Evolutionary conservation across 1,284 basidiomycete genomes (phyloP).

Genomic region (Naganishia albida): DNA sequence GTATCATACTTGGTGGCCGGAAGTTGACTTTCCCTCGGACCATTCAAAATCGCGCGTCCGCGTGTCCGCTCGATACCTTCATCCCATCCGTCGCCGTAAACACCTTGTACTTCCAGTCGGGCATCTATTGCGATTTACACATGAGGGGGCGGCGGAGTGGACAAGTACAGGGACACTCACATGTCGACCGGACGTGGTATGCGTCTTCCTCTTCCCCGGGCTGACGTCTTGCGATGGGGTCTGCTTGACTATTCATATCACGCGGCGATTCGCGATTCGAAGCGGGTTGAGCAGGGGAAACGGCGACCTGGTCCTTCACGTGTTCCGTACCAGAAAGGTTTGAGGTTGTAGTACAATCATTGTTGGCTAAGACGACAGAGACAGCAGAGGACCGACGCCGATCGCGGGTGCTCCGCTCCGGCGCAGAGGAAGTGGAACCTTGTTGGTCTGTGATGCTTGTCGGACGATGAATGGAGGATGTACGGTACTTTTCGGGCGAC

Average conservation of each 20-base stretch:
- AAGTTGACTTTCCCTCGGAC: constrained; percentile 58
- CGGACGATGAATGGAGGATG: not conserved
- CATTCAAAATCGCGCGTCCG: constrained; percentile 61
- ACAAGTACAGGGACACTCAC: constrained; percentile 39
- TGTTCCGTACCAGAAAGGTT: no score
- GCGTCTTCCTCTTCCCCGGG: constrained; percentile 74
- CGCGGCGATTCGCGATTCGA: no score
- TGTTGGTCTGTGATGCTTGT: not conserved
- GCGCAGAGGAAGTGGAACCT: not conserved
- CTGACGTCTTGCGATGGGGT: constrained; percentile 43
- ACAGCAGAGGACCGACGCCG: no score
- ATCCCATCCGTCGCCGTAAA: constrained; percentile 86
- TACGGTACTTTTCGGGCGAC: no score
- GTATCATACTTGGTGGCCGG: constrained; percentile 51
- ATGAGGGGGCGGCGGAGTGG: not conserved
- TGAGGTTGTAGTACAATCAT: no score
- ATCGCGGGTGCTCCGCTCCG: no score
- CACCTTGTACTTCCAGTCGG: constrained; percentile 75
- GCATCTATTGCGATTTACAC: constrained; percentile 59
- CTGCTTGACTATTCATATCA: no score
- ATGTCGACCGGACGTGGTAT: constrained; percentile 82
- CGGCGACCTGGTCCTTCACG: no score
- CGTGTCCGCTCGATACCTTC: constrained; percentile 90
- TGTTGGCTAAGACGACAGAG: no score
- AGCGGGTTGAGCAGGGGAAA: no score